phyloP scores from a whole-genome alignment of 371 early-diverging fungal species.

The Paraphysoderma sedebokerense region DNA sequence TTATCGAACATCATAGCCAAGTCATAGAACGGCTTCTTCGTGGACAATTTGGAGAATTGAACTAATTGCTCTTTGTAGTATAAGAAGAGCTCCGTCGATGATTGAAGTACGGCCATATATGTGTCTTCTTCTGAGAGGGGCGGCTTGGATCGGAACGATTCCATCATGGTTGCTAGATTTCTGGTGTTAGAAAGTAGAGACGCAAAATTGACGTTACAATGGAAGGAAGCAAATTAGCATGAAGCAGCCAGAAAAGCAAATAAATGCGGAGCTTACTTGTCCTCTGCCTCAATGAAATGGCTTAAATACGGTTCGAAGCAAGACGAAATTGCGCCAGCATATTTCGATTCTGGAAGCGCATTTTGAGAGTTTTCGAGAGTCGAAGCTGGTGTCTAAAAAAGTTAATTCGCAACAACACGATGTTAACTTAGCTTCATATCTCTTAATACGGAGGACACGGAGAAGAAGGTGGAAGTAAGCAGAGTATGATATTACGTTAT shows the following conservation, averaged over 20 bases:
- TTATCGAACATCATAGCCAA: constrained; percentile 55
- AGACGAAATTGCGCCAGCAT: constrained; percentile 54
- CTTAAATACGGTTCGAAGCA: constrained; percentile 72
- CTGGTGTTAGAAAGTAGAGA: neutral
- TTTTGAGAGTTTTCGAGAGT: neutral
- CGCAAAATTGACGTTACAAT: neutral
- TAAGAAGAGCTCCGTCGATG: constrained; percentile 76
- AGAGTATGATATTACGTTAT: too few species aligned
- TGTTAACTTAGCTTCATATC: too few species aligned
- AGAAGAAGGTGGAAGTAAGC: too few species aligned
- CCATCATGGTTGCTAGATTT: constrained; percentile 16
- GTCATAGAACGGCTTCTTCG: constrained; percentile 63
- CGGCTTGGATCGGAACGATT: constrained; percentile 15
- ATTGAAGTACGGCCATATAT: constrained; percentile 47
- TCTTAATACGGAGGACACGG: too few species aligned
- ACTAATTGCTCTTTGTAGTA: constrained; percentile 71
- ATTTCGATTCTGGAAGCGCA: constrained; percentile 8
- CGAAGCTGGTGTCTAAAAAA: neutral
- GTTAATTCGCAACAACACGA: too few species aligned
- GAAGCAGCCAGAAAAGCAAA: neutral
- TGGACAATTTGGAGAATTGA: constrained; percentile 66
- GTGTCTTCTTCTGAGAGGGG: constrained; percentile 34
- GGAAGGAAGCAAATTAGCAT: too few species aligned
- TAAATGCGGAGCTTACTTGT: constrained; percentile 27
- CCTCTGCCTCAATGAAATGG: constrained; percentile 66